These are phyloP conservation scores for Leishmania amazonensis DNA, from an alignment of 208 protist species.

Conservation along the genomic window DNA sequence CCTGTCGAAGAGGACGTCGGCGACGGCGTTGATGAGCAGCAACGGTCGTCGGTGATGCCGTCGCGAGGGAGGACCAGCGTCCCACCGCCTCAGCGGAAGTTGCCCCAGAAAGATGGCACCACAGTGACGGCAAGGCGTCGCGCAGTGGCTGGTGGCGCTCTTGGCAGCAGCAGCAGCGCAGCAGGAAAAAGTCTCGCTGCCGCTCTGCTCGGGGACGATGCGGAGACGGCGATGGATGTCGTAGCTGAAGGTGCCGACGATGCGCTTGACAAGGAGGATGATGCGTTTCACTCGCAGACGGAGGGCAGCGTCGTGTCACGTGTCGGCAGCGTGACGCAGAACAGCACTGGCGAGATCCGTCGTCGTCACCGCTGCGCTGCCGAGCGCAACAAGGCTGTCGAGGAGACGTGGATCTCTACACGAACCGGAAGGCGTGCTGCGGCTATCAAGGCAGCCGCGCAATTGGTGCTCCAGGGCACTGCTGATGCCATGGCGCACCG, in stretches of 20 bases:
- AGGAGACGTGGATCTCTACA: constrained; percentile 63
- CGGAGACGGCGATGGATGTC: constrained; percentile 3
- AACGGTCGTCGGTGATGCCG: not conserved
- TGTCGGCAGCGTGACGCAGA: constrained; percentile 21
- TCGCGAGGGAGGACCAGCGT: not conserved
- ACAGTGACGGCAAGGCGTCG: not conserved
- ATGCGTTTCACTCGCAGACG: not conserved
- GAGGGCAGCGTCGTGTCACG: constrained; percentile 16
- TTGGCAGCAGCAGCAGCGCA: not conserved
- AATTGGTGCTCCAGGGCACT: constrained; percentile 1
- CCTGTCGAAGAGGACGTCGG: not conserved
- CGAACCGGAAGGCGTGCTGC: constrained; percentile 45
- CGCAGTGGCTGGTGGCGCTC: not conserved
- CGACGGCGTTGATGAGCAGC: not conserved
- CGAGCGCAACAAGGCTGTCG: constrained; percentile 39
- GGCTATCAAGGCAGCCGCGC: constrained; percentile 20
- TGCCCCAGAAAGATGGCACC: not conserved
- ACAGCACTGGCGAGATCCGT: not conserved
- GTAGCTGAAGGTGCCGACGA: not conserved
- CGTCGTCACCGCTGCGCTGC: constrained; percentile 23
- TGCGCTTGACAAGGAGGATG: not conserved
- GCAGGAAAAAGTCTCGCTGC: not conserved
- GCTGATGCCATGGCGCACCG: not conserved
- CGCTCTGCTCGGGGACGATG: not conserved
- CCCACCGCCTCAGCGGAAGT: not conserved